Percentiles rank a stretch among this genome's conserved stretches.
Conservation (phyloP, 805 yeast genomes). For the Cyberlindnera maclurae region DNA sequence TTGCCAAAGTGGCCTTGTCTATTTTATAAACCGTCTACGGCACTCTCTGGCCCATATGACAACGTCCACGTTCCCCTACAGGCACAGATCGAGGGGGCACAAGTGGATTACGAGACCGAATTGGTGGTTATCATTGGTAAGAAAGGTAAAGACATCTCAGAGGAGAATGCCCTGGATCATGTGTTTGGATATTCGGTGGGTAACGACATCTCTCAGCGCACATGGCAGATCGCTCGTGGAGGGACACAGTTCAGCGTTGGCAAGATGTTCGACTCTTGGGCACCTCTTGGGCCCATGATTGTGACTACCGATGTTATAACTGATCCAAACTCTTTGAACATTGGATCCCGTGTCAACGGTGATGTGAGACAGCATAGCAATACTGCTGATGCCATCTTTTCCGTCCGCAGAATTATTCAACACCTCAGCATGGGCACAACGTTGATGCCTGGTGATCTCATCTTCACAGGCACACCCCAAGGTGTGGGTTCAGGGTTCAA, state of each 20-base stretch:
- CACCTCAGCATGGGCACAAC: conserved; percentile 47
- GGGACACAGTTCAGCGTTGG: conserved; percentile 48
- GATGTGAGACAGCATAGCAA: conserved; percentile 37
- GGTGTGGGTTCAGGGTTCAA: conserved; percentile 47
- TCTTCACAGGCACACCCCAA: conserved; percentile 51
- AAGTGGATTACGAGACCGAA: conserved; percentile 49
- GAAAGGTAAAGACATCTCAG: conserved; percentile 35
- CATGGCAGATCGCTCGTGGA: conserved; percentile 48
- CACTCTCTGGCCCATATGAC: conserved; percentile 37
- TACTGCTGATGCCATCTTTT: conserved; percentile 44
- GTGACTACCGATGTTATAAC: conserved; percentile 28
- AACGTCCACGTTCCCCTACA: conserved; percentile 36
- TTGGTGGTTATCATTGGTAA: conserved; percentile 48
- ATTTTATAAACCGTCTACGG: conserved; percentile 43
- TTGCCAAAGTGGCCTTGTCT: conserved; percentile 43
- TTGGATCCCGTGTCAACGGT: conserved; percentile 40
- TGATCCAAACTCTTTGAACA: conserved; percentile 27
- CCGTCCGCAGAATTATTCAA: conserved; percentile 34
- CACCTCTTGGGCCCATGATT: conserved; percentile 51
- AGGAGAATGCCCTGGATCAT: conserved; percentile 36
- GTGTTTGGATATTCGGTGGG: conserved; percentile 48
- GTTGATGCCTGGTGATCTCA: conserved; percentile 44
- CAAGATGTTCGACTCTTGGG: conserved; percentile 49
- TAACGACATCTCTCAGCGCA: conserved; percentile 49
- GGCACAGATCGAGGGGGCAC: conserved; percentile 26